phyloP scores from a whole-genome alignment of 768 basidiomycete genomes.

The Piloderma croceum region DNA sequence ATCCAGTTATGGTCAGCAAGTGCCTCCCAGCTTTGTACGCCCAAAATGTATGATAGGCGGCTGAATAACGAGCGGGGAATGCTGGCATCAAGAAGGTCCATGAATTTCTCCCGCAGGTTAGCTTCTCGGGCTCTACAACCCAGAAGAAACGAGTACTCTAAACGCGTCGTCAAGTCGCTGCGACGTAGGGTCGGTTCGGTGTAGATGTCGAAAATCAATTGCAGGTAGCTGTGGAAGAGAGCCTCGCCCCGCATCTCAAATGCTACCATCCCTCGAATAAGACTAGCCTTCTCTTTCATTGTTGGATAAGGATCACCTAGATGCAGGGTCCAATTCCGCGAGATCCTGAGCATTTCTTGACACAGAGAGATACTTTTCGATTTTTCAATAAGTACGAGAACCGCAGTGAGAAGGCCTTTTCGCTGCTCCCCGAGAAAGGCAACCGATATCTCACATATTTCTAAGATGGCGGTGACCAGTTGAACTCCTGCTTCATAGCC shows the following conservation, averaged over 20 bases:
- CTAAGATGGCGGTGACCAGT: constrained; percentile 70
- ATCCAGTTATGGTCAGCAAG: constrained; percentile 93
- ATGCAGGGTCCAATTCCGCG: constrained; percentile 85
- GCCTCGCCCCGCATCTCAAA: constrained; percentile 77
- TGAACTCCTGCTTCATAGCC: constrained; percentile 59
- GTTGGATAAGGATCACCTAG: constrained; percentile 83
- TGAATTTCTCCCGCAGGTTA: constrained; percentile 72
- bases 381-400: constrained; percentile 83
- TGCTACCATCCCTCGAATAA: constrained; percentile 82
- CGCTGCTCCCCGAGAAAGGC: constrained; percentile 83
- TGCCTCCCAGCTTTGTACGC: constrained; percentile 93
- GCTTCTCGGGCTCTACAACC: constrained; percentile 85
- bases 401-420: constrained; percentile 67
- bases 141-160: constrained; percentile 90
- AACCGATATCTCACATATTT: constrained; percentile 80
- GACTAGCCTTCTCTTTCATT: constrained; percentile 90
- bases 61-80: constrained; percentile 77
- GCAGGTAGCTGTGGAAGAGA: constrained; percentile 78
- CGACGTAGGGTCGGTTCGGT: constrained; percentile 79
- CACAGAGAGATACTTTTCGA: constrained; percentile 77
- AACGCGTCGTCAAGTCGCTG: constrained; percentile 87
- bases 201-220: constrained; percentile 92
- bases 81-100: constrained; percentile 85
- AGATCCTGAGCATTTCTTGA: constrained; percentile 78
- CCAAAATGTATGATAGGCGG: constrained; percentile 84